Percentiles rank a stretch among this genome's conserved stretches.
Conservation (phyloP, 306 rosid species). For the Lablab purpureus region DNA sequence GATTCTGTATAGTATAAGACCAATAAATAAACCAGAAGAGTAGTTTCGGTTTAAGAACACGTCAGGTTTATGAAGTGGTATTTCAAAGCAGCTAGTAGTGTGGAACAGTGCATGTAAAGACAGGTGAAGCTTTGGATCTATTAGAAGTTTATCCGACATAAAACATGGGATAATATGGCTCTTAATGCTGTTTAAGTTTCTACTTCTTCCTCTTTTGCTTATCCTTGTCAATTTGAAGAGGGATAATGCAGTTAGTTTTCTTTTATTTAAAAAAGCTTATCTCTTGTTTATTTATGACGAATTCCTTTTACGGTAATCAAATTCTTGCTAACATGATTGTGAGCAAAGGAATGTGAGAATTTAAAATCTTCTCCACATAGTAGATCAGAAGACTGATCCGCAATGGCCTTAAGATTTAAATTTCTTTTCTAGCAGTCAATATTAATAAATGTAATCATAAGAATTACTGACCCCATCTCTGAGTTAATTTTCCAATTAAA, state of each 20-base stretch:
- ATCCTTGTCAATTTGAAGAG: slow-evolving; percentile 53
- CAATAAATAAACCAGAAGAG: slow-evolving; percentile 48
- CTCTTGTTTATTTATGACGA: slow-evolving; percentile 44
- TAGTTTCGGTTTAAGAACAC: slow-evolving; percentile 50
- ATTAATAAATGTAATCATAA: slow-evolving; percentile 22
- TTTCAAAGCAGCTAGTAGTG: slow-evolving; percentile 59
- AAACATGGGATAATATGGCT: slow-evolving; percentile 87
- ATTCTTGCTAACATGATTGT: slow-evolving; percentile 42
- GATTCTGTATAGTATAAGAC: slow-evolving; percentile 50
- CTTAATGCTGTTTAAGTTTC: slow-evolving; percentile 45
- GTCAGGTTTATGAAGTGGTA: slow-evolving; percentile 61
- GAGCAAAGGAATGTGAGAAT: slow-evolving; percentile 34
- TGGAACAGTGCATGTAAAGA: slow-evolving; percentile 49
- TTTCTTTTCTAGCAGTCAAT: slow-evolving; percentile 18
- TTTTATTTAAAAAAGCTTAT: not conserved
- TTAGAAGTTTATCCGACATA: slow-evolving; percentile 82
- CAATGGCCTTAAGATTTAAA: slow-evolving; percentile 1
- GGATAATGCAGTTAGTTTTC: slow-evolving; percentile 29
- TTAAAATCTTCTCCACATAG: slow-evolving; percentile 32
- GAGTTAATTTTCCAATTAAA: slow-evolving; percentile 35
- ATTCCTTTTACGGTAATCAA: slow-evolving; percentile 34
- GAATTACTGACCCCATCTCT: slow-evolving; percentile 17
- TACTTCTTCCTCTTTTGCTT: slow-evolving; percentile 39
- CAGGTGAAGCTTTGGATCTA: slow-evolving; percentile 69
- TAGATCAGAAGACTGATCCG: slow-evolving; percentile 30